phyloP scores from a whole-genome alignment of 164 flowering plant species.

The Houttuynia cordata region DNA sequence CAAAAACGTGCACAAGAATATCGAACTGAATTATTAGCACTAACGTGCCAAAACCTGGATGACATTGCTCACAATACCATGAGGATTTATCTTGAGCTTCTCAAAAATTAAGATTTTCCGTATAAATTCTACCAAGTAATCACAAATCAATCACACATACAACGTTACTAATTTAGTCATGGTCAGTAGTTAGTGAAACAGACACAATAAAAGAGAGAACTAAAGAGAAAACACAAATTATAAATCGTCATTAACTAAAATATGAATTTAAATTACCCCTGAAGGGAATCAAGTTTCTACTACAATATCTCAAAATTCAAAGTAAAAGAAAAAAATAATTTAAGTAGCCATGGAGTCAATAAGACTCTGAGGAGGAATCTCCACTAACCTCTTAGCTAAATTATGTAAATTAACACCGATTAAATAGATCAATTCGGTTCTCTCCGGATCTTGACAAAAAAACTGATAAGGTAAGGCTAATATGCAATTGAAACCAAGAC shows the following conservation, averaged over 20 bases:
- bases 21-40: too few relatives aligned
- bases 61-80: too few relatives aligned
- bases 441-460: background rate
- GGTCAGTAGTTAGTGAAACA: background rate
- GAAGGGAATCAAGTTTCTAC: slow-evolving; percentile 2
- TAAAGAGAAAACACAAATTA: too few relatives aligned
- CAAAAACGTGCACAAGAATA: too few relatives aligned
- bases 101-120: too few relatives aligned
- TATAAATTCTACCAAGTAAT: too few relatives aligned
- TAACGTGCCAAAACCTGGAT: too few relatives aligned
- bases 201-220: background rate
- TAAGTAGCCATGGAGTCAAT: too few relatives aligned
- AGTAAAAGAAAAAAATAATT: background rate
- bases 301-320: background rate
- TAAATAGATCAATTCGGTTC: background rate
- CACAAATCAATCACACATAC: too few relatives aligned
- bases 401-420: background rate
- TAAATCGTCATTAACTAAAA: background rate
- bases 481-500: background rate
- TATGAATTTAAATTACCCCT: slow-evolving; percentile 10
- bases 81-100: too few relatives aligned
- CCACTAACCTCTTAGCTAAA: background rate
- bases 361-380: too few relatives aligned
- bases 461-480: slow-evolving; percentile 1
- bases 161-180: too few relatives aligned